A percentile compares a stretch with the other conserved stretches of the same genome.
These are phyloP conservation scores for Berkeleyomyces basicola DNA, from an alignment of 2,329 filamentous ascomycete species.

Conservation along the genomic window DNA sequence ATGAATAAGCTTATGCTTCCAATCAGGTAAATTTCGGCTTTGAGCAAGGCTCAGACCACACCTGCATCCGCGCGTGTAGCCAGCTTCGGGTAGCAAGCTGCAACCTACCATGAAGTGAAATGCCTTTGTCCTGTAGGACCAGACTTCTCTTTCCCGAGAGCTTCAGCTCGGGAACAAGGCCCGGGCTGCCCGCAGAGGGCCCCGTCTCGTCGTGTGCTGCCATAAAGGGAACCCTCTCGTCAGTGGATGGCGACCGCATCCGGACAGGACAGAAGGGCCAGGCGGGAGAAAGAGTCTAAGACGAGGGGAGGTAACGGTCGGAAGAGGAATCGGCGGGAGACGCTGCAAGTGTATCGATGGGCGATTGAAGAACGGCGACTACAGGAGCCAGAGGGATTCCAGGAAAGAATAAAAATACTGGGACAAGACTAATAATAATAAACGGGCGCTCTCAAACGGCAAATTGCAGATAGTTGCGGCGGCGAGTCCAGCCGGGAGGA, in stretches of 20 bases:
- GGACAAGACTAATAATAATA: neutral
- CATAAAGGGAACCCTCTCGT: slow-evolving; percentile 12
- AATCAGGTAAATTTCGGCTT: neutral
- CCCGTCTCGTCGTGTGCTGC: slow-evolving; percentile 4
- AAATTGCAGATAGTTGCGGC: too few relatives aligned
- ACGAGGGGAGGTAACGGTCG: too few relatives aligned
- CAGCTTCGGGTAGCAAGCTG: neutral
- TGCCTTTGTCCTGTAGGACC: slow-evolving; percentile 13
- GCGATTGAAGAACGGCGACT: neutral
- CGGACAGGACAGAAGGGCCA: neutral
- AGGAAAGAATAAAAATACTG: neutral
- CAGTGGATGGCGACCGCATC: slow-evolving; percentile 6
- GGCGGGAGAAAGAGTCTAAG: neutral
- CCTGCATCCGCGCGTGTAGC: neutral
- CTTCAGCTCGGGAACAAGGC: slow-evolving; percentile 9
- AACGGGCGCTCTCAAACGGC: too few relatives aligned
- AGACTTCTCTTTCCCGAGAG: slow-evolving; percentile 15
- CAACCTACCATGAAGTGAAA: slow-evolving; percentile 16
- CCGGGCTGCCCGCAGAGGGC: neutral
- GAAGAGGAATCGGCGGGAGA: neutral
- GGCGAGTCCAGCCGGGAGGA: too few relatives aligned
- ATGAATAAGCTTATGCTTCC: slow-evolving; percentile 1
- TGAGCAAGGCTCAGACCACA: neutral
- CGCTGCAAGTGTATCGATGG: neutral
- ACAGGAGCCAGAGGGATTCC: neutral